A percentile compares a stretch with the other conserved stretches of the same genome.
These are phyloP conservation scores for Cydonia oblonga DNA, from an alignment of 331 rosid genomes.

Conservation along the genomic window DNA sequence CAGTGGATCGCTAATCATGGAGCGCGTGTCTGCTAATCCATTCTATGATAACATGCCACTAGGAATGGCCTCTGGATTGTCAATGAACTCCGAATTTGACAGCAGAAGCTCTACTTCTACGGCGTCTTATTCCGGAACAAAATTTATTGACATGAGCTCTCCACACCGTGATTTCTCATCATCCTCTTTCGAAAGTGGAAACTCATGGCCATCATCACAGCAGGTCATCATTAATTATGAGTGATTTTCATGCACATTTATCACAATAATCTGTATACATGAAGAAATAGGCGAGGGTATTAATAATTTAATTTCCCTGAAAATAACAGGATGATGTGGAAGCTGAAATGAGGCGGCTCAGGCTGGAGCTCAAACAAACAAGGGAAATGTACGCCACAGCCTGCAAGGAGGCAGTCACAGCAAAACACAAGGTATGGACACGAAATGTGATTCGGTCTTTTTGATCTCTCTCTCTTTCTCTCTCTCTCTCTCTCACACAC, in stretches of 20 bases:
- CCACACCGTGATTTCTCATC: constrained; percentile 12
- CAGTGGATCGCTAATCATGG: constrained; percentile 39
- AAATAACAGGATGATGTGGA: constrained; percentile 51
- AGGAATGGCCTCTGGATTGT: constrained; percentile 17
- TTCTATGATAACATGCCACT: constrained; percentile 22
- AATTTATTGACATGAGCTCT: constrained; percentile 24
- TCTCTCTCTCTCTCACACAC: too few species aligned
- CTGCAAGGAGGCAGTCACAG: constrained; percentile 48
- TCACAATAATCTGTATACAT: not conserved
- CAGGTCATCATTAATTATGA: not conserved
- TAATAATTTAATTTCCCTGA: not conserved
- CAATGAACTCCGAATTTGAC: constrained; percentile 35
- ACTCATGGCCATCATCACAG: constrained; percentile 24
- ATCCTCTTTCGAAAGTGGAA: constrained; percentile 33
- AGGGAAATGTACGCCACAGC: constrained; percentile 62
- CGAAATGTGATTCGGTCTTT: too few species aligned
- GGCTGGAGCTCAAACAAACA: constrained; percentile 57
- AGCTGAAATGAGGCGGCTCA: constrained; percentile 64
- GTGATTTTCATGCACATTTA: not conserved
- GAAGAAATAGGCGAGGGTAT: not conserved
- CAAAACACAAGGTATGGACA: constrained; percentile 30
- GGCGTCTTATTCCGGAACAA: constrained; percentile 28
- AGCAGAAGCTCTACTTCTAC: constrained; percentile 23
- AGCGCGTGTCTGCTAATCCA: constrained; percentile 24
- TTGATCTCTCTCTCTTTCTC: too few species aligned